Evolutionary conservation across 2,329 filamentous ascomycete species (phyloP), one percentile per base, ranked within the genome.

Genomic region (Xylariales sp.): DNA sequence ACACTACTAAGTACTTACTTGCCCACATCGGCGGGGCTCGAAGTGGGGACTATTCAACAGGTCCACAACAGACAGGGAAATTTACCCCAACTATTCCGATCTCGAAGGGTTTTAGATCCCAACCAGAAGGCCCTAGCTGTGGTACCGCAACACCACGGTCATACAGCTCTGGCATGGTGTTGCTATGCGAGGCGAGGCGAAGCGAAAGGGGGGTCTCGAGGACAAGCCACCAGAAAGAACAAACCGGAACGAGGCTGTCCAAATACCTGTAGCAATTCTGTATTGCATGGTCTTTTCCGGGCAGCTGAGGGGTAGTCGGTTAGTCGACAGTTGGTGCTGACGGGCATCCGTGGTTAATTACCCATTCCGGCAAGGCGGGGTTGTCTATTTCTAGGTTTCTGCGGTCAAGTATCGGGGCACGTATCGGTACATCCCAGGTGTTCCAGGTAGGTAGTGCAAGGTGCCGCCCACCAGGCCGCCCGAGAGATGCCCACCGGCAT

Each of bases 11-110:
- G 39, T 41, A 41, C 39, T 41, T 14, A 12, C 39, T 12, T 41
- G 53, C 41, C 50, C 48, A 45, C 48, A 48, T 39, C 46, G 63
- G 67, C 58, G 52, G 64, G 59, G 39, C 64, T 64, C 62, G 64
- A 69, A 62, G 71, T 64, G 69, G 69, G 67, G 68, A 59, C 64
- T 34, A 73, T 76, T 78, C 73, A 75, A 75, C 74, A 74, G 75
- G 70, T 70, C 71, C 70, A 71, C 56, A 61, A 32, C 53, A 60
- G 64, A 10, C 53, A 62, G 61, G 67, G 67, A 71, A 72, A 72
- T 75, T 77, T 76, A 76, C 76, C 76, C 76, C 76, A 78, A 77
- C 75, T 77, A 76, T 72, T 77, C 72, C 75, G 75, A 69, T 68
- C 55, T 57, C 39, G 23, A 62, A 9, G 62, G 64, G 48, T 18